phyloP scores from a whole-genome alignment of 768 basidiomycete genomes.

The Suillus subluteus region DNA sequence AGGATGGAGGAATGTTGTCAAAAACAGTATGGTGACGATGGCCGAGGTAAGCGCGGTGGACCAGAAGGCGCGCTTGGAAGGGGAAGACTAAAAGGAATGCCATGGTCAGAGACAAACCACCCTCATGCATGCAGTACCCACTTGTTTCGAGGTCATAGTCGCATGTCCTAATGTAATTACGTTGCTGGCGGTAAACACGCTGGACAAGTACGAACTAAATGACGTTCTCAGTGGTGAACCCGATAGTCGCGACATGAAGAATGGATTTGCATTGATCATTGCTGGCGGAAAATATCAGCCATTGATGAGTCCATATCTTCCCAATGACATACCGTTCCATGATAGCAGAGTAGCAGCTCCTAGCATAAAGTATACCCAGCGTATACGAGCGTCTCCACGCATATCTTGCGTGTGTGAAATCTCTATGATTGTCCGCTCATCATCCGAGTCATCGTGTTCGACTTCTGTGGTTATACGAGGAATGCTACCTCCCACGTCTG shows the following conservation, averaged over 20 bases:
- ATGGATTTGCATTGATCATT: slow-evolving; percentile 84
- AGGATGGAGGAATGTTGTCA: slow-evolving; percentile 65
- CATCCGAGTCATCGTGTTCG: neutral
- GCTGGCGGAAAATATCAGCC: slow-evolving; percentile 46
- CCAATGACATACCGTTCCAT: slow-evolving; percentile 77
- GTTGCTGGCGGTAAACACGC: slow-evolving; percentile 64
- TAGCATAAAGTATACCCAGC: slow-evolving; percentile 71
- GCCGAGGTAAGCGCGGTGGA: slow-evolving; percentile 55
- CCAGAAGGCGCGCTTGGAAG: slow-evolving; percentile 57
- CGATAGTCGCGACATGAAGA: slow-evolving; percentile 72
- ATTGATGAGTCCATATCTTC: neutral
- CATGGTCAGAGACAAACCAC: neutral
- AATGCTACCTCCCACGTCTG: neutral
- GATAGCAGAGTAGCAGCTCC: slow-evolving; percentile 82
- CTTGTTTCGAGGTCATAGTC: slow-evolving; percentile 69
- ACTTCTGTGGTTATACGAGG: neutral
- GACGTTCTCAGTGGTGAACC: slow-evolving; percentile 58
- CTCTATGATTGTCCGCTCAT: neutral
- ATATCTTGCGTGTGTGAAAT: neutral
- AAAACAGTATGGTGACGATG: slow-evolving; percentile 59
- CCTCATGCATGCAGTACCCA: slow-evolving; percentile 34
- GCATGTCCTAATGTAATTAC: slow-evolving; percentile 76
- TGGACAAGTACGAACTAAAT: slow-evolving; percentile 70
- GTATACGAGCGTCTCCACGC: slow-evolving; percentile 45
- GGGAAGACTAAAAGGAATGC: slow-evolving; percentile 50